Conservation (phyloP, 2,329 filamentous ascomycete genomes). For the Penicillium sp. region DNA sequence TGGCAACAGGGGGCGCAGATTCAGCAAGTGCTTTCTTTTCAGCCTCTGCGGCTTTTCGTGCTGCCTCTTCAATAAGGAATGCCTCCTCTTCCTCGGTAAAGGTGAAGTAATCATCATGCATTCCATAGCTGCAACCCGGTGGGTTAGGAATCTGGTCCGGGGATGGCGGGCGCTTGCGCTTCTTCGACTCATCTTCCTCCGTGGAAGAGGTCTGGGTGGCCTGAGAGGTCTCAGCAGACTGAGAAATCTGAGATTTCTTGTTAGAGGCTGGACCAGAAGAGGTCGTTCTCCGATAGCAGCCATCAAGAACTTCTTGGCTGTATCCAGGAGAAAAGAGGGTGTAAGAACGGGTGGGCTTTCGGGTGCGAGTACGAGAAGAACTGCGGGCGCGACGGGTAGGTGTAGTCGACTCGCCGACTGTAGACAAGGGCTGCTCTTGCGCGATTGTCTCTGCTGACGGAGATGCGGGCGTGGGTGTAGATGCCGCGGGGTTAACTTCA, state of each 20-base stretch:
- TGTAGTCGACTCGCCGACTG: no score
- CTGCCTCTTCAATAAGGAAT: constrained; percentile 15
- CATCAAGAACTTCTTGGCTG: constrained; percentile 8
- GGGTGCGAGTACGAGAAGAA: no score
- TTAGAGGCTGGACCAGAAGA: constrained; percentile 6
- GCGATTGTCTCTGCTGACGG: no score
- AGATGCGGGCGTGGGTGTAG: no score
- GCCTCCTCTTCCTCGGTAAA: constrained; percentile 33
- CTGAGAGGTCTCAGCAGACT: constrained; percentile 2
- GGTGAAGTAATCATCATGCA: constrained; percentile 39
- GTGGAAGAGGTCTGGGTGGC: not conserved
- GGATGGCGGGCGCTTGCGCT: constrained; percentile 40
- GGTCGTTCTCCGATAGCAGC: constrained; percentile 1
- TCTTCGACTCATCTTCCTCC: constrained; percentile 24
- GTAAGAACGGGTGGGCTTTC: no score
- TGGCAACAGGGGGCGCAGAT: constrained; percentile 3
- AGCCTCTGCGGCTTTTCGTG: constrained; percentile 4
- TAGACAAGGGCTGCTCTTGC: no score
- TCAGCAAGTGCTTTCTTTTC: constrained; percentile 9
- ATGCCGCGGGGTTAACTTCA: no score
- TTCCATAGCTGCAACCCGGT: constrained; percentile 40
- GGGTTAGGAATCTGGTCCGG: constrained; percentile 45
- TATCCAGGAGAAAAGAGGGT: constrained; percentile 4
- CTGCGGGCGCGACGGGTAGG: no score
- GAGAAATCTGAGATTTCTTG: constrained; percentile 4